phyloP scores from a whole-genome alignment of 2,329 filamentous ascomycete genomes.

The Penicillium sp. region DNA sequence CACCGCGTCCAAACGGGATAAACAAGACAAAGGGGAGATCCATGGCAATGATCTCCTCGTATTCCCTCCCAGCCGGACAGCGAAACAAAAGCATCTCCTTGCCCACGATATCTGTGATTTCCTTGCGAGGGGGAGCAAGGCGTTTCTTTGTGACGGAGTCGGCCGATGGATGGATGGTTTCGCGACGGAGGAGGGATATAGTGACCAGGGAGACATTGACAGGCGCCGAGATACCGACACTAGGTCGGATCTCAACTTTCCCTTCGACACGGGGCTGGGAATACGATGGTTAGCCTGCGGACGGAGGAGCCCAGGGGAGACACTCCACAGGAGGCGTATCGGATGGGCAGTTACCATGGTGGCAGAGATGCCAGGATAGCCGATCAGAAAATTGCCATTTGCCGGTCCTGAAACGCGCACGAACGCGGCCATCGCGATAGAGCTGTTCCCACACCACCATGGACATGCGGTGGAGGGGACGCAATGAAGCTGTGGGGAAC shows the following conservation, averaged over 20 bases:
- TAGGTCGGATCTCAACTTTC: conserved; percentile 92
- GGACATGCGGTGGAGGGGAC: conserved; percentile 32
- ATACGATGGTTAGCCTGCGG: conserved; percentile 2
- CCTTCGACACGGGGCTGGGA: conserved; percentile 89
- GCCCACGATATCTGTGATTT: conserved; percentile 87
- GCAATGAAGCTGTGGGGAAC: conserved; percentile 27
- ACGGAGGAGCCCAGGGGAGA: not conserved
- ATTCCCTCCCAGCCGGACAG: conserved; percentile 77
- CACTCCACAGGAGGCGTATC: conserved; percentile 2
- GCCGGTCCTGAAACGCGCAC: conserved; percentile 96
- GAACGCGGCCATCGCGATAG: conserved; percentile 65
- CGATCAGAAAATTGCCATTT: conserved; percentile 94
- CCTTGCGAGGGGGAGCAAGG: conserved; percentile 82
- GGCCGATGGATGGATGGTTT: conserved; percentile 94
- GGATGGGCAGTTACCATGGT: conserved; percentile 70
- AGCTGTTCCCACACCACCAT: conserved; percentile 42
- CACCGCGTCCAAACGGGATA: conserved; percentile 88
- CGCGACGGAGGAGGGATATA: conserved; percentile 87
- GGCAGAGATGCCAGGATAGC: conserved; percentile 96
- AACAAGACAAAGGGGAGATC: conserved; percentile 96
- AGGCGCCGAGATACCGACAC: conserved; percentile 78
- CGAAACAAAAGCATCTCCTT: conserved; percentile 93
- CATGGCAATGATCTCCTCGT: conserved; percentile 89
- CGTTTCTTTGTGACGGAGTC: conserved; percentile 92
- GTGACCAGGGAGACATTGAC: conserved; percentile 90